A percentile compares a stretch with the other conserved stretches of the same genome.
These are phyloP conservation scores for Verticillium nonalfalfae DNA, from an alignment of 2,329 filamentous ascomycete species.

Conservation along the genomic window DNA sequence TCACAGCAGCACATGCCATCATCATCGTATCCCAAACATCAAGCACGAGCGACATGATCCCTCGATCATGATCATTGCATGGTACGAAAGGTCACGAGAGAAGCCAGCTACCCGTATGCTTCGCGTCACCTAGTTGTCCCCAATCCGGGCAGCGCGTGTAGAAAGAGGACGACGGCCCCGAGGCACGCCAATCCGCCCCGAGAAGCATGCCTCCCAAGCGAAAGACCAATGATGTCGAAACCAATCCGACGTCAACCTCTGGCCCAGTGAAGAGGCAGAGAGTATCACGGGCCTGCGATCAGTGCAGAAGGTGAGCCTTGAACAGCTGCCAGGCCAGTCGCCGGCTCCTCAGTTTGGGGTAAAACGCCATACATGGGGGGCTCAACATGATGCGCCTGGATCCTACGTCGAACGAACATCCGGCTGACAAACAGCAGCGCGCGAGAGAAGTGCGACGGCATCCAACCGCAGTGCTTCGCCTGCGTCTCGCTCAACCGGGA, in stretches of 20 bases:
- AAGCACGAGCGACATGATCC: not conserved
- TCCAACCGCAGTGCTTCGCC: slow-evolving; percentile 59
- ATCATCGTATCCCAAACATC: not conserved
- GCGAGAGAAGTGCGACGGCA: slow-evolving; percentile 68
- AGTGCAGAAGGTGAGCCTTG: slow-evolving; percentile 41
- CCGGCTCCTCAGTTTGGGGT: not conserved
- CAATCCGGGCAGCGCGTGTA: not conserved
- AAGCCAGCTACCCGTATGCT: not conserved
- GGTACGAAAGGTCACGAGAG: not conserved
- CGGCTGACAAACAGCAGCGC: slow-evolving; percentile 26
- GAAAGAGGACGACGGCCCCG: not conserved
- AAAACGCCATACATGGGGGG: not conserved
- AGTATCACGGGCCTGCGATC: slow-evolving; percentile 64
- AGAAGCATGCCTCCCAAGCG: slow-evolving; percentile 32
- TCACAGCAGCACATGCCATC: not conserved
- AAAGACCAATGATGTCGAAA: slow-evolving; percentile 19
- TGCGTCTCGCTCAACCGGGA: slow-evolving; percentile 56
- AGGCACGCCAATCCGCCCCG: not conserved
- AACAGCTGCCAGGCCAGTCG: not conserved
- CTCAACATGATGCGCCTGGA: not conserved
- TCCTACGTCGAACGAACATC: not conserved
- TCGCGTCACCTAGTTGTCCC: not conserved
- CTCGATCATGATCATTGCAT: not conserved
- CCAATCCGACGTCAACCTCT: slow-evolving; percentile 15
- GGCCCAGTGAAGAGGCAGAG: slow-evolving; percentile 50